phyloP scores from a whole-genome alignment of 768 basidiomycete genomes.

The Phallus indusiatus region DNA sequence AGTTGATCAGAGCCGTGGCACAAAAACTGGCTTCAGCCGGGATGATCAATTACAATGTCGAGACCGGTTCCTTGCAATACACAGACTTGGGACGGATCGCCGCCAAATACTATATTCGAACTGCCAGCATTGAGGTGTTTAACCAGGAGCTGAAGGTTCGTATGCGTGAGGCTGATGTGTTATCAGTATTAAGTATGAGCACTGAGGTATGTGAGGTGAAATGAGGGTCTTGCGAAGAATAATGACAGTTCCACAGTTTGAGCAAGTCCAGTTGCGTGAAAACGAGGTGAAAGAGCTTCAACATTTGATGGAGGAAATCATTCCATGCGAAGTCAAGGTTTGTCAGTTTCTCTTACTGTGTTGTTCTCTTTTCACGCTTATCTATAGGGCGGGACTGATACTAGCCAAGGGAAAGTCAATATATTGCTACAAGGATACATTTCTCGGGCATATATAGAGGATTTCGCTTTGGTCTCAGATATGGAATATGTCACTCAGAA shows the following conservation, averaged over 20 bases:
- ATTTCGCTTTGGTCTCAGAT: slow-evolving; percentile 95
- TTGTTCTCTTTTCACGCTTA: neutral
- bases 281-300: slow-evolving; percentile 80
- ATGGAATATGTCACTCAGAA: slow-evolving; percentile 92
- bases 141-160: slow-evolving; percentile 62
- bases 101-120: slow-evolving; percentile 89
- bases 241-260: slow-evolving; percentile 63
- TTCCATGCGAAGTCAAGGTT: slow-evolving; percentile 76
- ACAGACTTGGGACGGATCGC: slow-evolving; percentile 96
- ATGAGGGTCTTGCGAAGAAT: slow-evolving; percentile 1
- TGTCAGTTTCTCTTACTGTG: slow-evolving; percentile 11
- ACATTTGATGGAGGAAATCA: slow-evolving; percentile 44
- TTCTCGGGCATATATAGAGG: slow-evolving; percentile 70
- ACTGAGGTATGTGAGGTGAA: slow-evolving; percentile 57
- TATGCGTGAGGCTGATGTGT: slow-evolving; percentile 91
- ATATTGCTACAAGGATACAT: slow-evolving; percentile 89
- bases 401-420: slow-evolving; percentile 81
- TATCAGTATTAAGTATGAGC: slow-evolving; percentile 78
- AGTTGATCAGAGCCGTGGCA: slow-evolving; percentile 61
- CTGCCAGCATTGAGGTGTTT: slow-evolving; percentile 81
- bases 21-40: slow-evolving; percentile 51
- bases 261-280: slow-evolving; percentile 91
- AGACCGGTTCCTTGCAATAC: slow-evolving; percentile 49
- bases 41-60: slow-evolving; percentile 75
- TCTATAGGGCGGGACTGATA: slow-evolving; percentile 52